Conservation (phyloP, 495 filamentous ascomycete genomes). For the Podospora pseudocomata region DNA sequence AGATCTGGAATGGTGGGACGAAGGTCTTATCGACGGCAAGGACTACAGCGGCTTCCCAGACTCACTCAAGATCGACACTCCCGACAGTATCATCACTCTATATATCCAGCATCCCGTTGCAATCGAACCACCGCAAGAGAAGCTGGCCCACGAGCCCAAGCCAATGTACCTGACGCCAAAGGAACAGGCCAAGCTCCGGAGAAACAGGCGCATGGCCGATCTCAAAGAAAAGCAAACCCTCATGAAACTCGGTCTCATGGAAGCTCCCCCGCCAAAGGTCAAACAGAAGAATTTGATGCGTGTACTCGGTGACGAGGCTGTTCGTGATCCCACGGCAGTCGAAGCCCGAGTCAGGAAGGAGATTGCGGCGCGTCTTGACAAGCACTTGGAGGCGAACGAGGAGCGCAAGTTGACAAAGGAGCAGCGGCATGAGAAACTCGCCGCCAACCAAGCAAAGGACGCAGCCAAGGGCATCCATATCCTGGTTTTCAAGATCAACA, state of each 20-base stretch:
- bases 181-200: slow-evolving; percentile 86
- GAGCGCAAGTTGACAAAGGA: slow-evolving; percentile 90
- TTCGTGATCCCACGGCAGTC: slow-evolving; percentile 95
- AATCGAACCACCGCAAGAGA: slow-evolving; percentile 85
- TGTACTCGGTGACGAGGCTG: slow-evolving; percentile 93
- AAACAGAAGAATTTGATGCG: slow-evolving; percentile 96
- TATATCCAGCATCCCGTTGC: slow-evolving; percentile 94
- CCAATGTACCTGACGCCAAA: slow-evolving; percentile 89
- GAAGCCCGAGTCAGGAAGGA: slow-evolving; percentile 90
- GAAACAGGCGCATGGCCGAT: slow-evolving; percentile 85
- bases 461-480: slow-evolving; percentile 76
- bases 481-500: slow-evolving; percentile 84
- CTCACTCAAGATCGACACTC: slow-evolving; percentile 67
- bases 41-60: slow-evolving; percentile 67
- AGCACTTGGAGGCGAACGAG: slow-evolving; percentile 76
- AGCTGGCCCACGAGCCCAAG: slow-evolving; percentile 71
- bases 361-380: slow-evolving; percentile 75
- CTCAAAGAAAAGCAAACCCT: slow-evolving; percentile 96
- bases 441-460: slow-evolving; percentile 79
- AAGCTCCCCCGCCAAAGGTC: slow-evolving; percentile 87
- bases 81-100: slow-evolving; percentile 79
- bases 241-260: slow-evolving; percentile 82
- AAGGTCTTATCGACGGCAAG: slow-evolving; percentile 69
- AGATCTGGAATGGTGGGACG: slow-evolving; percentile 97
- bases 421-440: slow-evolving; percentile 79